Percentiles rank a stretch among this genome's conserved stretches.
Conservation (phyloP, 106 monocot genomes). For the Dendrobium chrysotoxum region DNA sequence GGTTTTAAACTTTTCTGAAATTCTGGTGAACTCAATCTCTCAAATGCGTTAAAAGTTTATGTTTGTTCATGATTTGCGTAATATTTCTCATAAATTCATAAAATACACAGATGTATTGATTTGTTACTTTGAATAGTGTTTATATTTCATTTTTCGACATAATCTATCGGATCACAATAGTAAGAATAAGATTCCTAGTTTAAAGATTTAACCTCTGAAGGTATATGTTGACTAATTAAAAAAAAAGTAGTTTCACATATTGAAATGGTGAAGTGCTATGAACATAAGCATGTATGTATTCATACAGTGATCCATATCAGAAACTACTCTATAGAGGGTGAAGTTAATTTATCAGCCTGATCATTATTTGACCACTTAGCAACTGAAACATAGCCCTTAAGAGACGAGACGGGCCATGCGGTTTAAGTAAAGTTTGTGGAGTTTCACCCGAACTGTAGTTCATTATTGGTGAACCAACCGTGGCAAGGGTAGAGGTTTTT, state of each 20-base stretch:
- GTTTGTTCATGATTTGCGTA: neutral
- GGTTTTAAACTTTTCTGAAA: neutral
- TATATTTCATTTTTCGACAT: too few species aligned
- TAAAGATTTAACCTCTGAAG: neutral
- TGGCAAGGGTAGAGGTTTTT: conserved; percentile 89
- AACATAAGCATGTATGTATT: neutral
- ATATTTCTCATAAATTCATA: neutral
- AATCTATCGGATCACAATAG: neutral
- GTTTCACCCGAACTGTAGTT: conserved; percentile 89
- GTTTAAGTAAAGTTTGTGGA: conserved; percentile 84
- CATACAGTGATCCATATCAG: neutral
- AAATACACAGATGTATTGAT: neutral
- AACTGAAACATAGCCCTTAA: conserved; percentile 16
- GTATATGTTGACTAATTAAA: neutral
- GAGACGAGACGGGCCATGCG: conserved; percentile 84
- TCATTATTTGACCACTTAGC: neutral
- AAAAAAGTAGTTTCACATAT: neutral
- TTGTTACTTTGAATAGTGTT: neutral
- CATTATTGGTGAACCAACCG: conserved; percentile 83
- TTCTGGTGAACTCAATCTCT: neutral
- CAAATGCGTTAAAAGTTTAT: neutral
- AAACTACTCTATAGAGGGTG: neutral
- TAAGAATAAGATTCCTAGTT: neutral
- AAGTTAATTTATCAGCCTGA: neutral
- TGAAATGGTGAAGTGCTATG: neutral